Base-by-base conservation (phyloP, 176 grass and related monocot genomes). In the Ensete glaucum region DNA sequence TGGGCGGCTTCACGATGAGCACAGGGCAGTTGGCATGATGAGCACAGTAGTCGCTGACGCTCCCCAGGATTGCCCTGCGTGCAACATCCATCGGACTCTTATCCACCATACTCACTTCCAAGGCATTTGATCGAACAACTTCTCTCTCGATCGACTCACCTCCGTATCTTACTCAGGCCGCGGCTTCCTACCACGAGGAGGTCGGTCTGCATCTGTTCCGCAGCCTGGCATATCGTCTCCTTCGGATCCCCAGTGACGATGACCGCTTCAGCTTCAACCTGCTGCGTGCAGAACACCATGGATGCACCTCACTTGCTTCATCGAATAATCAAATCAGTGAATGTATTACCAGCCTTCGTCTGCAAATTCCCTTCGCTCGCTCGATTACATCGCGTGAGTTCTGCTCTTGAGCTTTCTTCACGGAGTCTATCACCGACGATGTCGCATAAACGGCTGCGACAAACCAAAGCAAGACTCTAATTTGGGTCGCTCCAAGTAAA, bases 191-290 rank as follows among this genome's bases (percentile, higher is more conserved):
- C 79, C 21, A 93, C 80, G 50, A 93, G 87, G 9, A 97, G 88
- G 52, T 90, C 88, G 1, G 82, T 85, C 0, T 76, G 74, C 74
- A 93, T 77, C 29, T 75, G 29, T 77, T 97, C 94, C 8, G 81
- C 83, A 50, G 80, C 82, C 13, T 87, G 67, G 80, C 88, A 85
- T 74, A 97, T 85, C 56, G 82, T 82, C 68, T 91, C 90, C 82
- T 93, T 97, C 10, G 93, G 70, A 77, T 97, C 94, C 20, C 94
- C 93, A 51, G 87, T 88, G 9, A 87, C 82, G 73, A 93, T 52
- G 24, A 73, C 78, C 1, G 58, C 85, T 65, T 74, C 60, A 25
- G 90, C 87, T 57, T n/a, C 17, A 63, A 85, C 81, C 85, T 80
- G 78, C 72, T 9, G 34, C 34, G 34, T 6, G 34, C 34, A 43